Evolutionary conservation across 805 yeast genomes (phyloP).

Genomic region (Teunomyces tritomae): DNA sequence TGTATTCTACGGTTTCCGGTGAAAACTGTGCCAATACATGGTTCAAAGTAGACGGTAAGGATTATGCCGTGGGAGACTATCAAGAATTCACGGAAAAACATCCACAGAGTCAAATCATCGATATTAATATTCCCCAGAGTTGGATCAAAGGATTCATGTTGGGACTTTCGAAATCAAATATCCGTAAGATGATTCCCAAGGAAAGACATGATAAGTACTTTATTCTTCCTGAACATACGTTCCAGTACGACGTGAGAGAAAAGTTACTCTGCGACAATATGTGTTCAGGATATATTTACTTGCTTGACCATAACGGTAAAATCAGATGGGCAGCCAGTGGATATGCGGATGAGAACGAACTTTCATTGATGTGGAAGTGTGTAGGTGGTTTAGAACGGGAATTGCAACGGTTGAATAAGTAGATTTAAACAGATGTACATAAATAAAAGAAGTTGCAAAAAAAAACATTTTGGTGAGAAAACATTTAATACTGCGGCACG

Average conservation of each 20-base stretch:
- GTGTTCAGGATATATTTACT: slow-evolving; percentile 78
- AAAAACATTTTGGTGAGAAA: neutral
- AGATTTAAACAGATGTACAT: neutral
- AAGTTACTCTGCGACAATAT: slow-evolving; percentile 65
- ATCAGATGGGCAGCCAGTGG: slow-evolving; percentile 95
- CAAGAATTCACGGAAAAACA: slow-evolving; percentile 35
- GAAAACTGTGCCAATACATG: slow-evolving; percentile 62
- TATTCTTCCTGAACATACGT: slow-evolving; percentile 57
- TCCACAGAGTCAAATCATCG: slow-evolving; percentile 68
- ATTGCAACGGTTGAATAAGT: slow-evolving; percentile 3
- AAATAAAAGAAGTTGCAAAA: neutral
- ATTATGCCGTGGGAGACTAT: slow-evolving; percentile 40
- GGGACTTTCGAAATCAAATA: slow-evolving; percentile 42
- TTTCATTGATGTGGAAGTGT: slow-evolving; percentile 60
- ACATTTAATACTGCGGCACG: neutral
- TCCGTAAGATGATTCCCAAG: slow-evolving; percentile 44
- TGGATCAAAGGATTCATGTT: slow-evolving; percentile 62
- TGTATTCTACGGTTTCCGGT: slow-evolving; percentile 69
- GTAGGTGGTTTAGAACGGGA: slow-evolving; percentile 60
- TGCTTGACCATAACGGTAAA: slow-evolving; percentile 69
- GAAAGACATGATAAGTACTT: slow-evolving; percentile 59
- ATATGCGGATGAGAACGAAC: slow-evolving; percentile 66
- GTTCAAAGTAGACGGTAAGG: slow-evolving; percentile 46
- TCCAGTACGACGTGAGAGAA: slow-evolving; percentile 57
- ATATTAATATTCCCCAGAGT: slow-evolving; percentile 73